Conservation (phyloP, 176 grass and related monocot genomes). For the Cenchrus fungigraminus region DNA sequence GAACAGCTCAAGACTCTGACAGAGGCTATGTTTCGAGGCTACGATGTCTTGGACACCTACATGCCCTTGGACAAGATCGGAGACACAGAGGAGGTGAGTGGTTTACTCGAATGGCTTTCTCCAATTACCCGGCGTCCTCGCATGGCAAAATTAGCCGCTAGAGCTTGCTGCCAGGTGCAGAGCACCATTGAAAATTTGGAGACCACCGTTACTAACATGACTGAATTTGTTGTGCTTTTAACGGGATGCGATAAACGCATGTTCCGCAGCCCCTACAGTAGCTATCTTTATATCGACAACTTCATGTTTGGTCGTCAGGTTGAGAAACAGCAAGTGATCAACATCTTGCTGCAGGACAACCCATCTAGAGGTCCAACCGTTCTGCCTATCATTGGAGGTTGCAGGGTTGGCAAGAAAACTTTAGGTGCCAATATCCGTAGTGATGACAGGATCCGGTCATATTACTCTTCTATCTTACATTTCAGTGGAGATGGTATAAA, state of each 20-base stretch:
- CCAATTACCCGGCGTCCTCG: background rate
- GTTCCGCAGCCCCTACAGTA: constrained; percentile 18
- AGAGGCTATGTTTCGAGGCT: constrained; percentile 14
- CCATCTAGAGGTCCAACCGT: background rate
- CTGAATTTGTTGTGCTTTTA: background rate
- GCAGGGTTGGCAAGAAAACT: constrained; percentile 39
- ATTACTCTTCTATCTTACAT: constrained; percentile 24
- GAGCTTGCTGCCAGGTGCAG: background rate
- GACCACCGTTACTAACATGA: background rate
- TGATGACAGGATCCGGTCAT: constrained; percentile 15
- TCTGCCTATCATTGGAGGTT: constrained; percentile 30
- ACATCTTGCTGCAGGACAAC: background rate
- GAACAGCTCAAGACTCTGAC: constrained; percentile 1
- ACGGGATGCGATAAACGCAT: constrained; percentile 16
- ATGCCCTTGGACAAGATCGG: background rate
- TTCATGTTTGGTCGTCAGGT: constrained; percentile 40
- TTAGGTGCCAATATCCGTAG: constrained; percentile 1
- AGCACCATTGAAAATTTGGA: background rate
- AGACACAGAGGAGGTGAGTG: background rate
- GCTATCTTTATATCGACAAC: constrained; percentile 35
- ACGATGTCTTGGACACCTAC: constrained; percentile 4
- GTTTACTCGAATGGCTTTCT: background rate
- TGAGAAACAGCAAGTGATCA: constrained; percentile 31
- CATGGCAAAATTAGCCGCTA: background rate
- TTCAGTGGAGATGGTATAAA: constrained; percentile 23